These are phyloP conservation scores for Elsinoe ampelina DNA, from an alignment of 2,329 filamentous ascomycete genomes.

Conservation along the genomic window DNA sequence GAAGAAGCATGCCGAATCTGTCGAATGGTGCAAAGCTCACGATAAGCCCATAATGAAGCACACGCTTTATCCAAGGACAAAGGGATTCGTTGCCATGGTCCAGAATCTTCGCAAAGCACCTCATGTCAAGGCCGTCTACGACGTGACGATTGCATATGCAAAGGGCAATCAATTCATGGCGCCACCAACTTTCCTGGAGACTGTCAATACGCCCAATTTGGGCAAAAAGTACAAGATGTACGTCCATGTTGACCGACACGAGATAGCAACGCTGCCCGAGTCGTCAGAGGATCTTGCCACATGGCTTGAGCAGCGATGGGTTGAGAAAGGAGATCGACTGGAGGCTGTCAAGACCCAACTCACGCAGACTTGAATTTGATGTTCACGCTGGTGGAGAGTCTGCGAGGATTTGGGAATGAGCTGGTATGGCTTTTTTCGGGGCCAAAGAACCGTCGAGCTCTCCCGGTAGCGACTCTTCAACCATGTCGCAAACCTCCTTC, in stretches of 20 bases:
- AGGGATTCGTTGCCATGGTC: slow-evolving; percentile 52
- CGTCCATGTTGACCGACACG: slow-evolving; percentile 27
- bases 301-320: slow-evolving; percentile 30
- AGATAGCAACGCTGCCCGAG: slow-evolving; percentile 23
- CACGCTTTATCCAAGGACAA: slow-evolving; percentile 51
- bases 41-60: slow-evolving; percentile 45
- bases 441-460: background rate
- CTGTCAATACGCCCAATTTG: slow-evolving; percentile 22
- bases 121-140: slow-evolving; percentile 31
- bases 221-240: slow-evolving; percentile 24
- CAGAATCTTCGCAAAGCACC: slow-evolving; percentile 38
- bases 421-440: background rate
- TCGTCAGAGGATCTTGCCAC: slow-evolving; percentile 23
- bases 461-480: background rate
- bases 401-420: too few relatives aligned
- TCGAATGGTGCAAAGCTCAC: slow-evolving; percentile 44
- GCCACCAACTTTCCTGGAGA: slow-evolving; percentile 27
- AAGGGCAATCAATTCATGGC: slow-evolving; percentile 23
- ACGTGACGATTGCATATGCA: slow-evolving; percentile 32
- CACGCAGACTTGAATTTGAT: background rate
- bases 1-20: slow-evolving; percentile 43
- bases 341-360: slow-evolving; percentile 19
- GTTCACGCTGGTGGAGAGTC: background rate
- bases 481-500: background rate
- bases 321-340: slow-evolving; percentile 28